These are phyloP conservation scores for Dryas drummondii DNA, from an alignment of 306 rosid genomes.

Conservation along the genomic window DNA sequence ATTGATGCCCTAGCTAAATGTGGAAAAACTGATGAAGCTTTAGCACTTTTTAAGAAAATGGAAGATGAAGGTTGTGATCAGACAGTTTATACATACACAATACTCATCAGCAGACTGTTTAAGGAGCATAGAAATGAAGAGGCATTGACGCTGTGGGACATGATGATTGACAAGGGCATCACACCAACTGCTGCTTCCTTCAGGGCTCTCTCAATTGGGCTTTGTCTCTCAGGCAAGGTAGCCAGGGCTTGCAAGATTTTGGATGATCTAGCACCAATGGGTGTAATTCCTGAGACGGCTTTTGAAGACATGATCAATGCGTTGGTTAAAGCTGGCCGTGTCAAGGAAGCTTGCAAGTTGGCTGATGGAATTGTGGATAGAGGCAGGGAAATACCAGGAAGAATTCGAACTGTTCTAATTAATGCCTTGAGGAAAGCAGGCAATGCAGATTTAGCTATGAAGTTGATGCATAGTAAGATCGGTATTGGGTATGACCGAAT, in stretches of 20 bases:
- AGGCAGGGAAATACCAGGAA: conserved; percentile 88
- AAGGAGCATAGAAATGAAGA: conserved; percentile 74
- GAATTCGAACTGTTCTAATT: conserved; percentile 63
- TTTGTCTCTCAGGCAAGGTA: conserved; percentile 82
- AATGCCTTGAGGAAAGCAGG: conserved; percentile 88
- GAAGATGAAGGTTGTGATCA: conserved; percentile 82
- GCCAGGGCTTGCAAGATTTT: conserved; percentile 86
- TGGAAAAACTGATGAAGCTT: conserved; percentile 66
- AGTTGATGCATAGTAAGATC: conserved; percentile 86
- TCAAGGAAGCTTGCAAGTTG: conserved; percentile 87
- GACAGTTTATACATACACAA: conserved; percentile 74
- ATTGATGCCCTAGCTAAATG: conserved; percentile 67
- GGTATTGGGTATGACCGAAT: conserved; percentile 88
- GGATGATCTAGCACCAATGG: conserved; percentile 89
- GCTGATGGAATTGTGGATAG: conserved; percentile 91
- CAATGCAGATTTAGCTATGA: conserved; percentile 72
- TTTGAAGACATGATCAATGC: conserved; percentile 81
- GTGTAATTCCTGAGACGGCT: conserved; percentile 67
- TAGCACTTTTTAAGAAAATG: conserved; percentile 56
- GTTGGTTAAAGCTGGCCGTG: conserved; percentile 71
- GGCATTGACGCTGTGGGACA: conserved; percentile 74
- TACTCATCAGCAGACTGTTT: conserved; percentile 65
- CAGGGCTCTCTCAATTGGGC: conserved; percentile 76
- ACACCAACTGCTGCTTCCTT: conserved; percentile 80
- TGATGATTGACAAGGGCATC: conserved; percentile 80